Conservation (phyloP, 2,329 filamentous ascomycete species). For the Cercospora sp. region DNA sequence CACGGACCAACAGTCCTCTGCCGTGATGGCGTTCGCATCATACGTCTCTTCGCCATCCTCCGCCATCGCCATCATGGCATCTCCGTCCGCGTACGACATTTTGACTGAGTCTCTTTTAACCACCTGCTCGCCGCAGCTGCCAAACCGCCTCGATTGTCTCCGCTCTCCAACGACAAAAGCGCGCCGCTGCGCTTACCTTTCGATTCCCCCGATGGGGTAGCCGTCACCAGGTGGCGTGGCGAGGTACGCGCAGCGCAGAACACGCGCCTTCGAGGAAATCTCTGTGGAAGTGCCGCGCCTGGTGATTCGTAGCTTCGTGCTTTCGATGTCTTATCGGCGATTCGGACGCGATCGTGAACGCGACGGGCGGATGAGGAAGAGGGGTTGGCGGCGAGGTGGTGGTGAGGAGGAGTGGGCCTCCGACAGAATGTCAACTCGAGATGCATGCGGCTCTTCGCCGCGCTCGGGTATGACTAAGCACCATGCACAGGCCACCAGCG, state of each 20-base stretch:
- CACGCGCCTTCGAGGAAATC: constrained; percentile 16
- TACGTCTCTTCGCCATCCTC: constrained; percentile 25
- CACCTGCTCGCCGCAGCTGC: not conserved
- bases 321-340: not conserved
- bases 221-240: constrained; percentile 22
- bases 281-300: not conserved
- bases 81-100: constrained; percentile 29
- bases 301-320: not conserved
- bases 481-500: not conserved
- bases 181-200: constrained; percentile 9
- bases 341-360: not conserved
- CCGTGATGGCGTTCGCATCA: constrained; percentile 63
- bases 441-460: constrained; percentile 11
- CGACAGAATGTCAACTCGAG: constrained; percentile 4
- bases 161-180: not conserved
- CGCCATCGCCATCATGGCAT: constrained; percentile 29
- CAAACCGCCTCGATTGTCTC: not conserved
- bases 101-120: not conserved
- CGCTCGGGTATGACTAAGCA: not conserved
- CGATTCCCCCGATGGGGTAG: constrained; percentile 8
- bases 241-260: constrained; percentile 26
- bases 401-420: not conserved
- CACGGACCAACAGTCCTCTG: constrained; percentile 97
- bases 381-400: not conserved
- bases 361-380: not conserved